Evolutionary conservation across 2,329 filamentous ascomycete genomes (phyloP).

Genomic region (Fusarium sp.): DNA sequence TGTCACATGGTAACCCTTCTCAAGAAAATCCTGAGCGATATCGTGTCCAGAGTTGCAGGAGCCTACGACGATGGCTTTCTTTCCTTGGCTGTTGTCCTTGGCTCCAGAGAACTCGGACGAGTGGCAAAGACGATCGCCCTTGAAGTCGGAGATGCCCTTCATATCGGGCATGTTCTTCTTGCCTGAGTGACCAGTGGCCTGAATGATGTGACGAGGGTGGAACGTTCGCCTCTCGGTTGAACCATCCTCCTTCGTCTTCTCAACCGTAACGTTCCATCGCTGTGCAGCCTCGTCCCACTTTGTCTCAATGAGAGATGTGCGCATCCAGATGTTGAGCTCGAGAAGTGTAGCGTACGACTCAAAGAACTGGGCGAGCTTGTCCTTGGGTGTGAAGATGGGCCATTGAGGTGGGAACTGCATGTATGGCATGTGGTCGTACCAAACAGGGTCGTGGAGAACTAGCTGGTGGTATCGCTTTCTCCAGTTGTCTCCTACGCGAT

Average conservation of each 20-base stretch:
- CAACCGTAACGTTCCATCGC: conserved; percentile 68
- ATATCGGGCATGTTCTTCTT: conserved; percentile 72
- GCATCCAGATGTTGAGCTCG: conserved; percentile 77
- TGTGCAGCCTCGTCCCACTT: conserved; percentile 63
- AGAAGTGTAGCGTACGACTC: conserved; percentile 73
- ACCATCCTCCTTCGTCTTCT: conserved; percentile 63
- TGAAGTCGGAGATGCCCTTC: conserved; percentile 68
- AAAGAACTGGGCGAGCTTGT: conserved; percentile 77
- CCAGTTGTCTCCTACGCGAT: conserved; percentile 74
- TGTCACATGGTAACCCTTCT: conserved; percentile 75
- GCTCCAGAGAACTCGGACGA: conserved; percentile 71
- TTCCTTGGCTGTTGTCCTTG: conserved; percentile 59
- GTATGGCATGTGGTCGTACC: conserved; percentile 72
- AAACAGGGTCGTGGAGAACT: conserved; percentile 76
- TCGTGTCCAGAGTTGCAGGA: conserved; percentile 78
- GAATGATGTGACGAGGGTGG: conserved; percentile 72
- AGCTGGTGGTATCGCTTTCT: conserved; percentile 72
- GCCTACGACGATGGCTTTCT: conserved; percentile 74
- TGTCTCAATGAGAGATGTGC: conserved; percentile 61
- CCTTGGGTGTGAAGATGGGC: conserved; percentile 79
- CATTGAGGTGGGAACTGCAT: conserved; percentile 73
- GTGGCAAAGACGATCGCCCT: conserved; percentile 71
- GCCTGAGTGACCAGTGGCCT: conserved; percentile 76
- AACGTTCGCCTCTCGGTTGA: conserved; percentile 65
- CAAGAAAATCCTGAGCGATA: conserved; percentile 75